These are phyloP conservation scores for Boletus rubroflammeus DNA, from an alignment of 768 basidiomycete species.

Conservation along the genomic window DNA sequence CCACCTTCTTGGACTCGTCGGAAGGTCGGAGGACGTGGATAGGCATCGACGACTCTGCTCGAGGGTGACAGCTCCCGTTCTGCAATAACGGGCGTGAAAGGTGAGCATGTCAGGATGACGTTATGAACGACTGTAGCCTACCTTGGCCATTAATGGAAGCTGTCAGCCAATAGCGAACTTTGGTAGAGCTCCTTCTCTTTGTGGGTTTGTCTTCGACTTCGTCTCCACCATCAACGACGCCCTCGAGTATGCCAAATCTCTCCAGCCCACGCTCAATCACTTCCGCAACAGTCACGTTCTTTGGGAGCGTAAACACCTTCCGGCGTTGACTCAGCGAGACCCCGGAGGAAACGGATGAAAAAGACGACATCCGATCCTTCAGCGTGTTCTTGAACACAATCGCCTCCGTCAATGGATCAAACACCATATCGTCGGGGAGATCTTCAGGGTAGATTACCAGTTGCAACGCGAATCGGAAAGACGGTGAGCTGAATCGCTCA, in stretches of 20 bases:
- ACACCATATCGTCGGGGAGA: constrained; percentile 90
- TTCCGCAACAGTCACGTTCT: constrained; percentile 94
- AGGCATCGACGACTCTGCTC: constrained; percentile 83
- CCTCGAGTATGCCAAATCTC: constrained; percentile 90
- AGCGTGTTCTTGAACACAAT: constrained; percentile 85
- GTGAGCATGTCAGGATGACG: constrained; percentile 4
- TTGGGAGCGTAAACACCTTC: constrained; percentile 88
- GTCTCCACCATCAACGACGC: constrained; percentile 98
- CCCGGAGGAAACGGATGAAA: constrained; percentile 43
- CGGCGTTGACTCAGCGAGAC: constrained; percentile 61
- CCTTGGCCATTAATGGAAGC: constrained; percentile 61
- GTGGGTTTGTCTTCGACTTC: constrained; percentile 91
- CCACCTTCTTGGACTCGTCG: constrained; percentile 51
- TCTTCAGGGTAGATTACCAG: constrained; percentile 86
- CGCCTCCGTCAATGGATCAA: constrained; percentile 89
- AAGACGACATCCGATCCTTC: constrained; percentile 47
- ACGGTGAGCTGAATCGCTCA: constrained; percentile 80
- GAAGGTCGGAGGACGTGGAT: constrained; percentile 68
- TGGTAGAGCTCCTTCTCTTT: constrained; percentile 71
- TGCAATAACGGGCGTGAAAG: constrained; percentile 30
- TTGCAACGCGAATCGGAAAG: constrained; percentile 81
- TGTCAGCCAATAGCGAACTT: constrained; percentile 81
- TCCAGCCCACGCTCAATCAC: constrained; percentile 92
- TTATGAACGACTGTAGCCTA: constrained; percentile 29
- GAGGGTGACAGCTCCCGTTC: constrained; percentile 79